Evolutionary conservation across 257 asterid genomes (phyloP), one percentile per base, ranked within the genome.

Genomic region (Penstemon davidsonii): DNA sequence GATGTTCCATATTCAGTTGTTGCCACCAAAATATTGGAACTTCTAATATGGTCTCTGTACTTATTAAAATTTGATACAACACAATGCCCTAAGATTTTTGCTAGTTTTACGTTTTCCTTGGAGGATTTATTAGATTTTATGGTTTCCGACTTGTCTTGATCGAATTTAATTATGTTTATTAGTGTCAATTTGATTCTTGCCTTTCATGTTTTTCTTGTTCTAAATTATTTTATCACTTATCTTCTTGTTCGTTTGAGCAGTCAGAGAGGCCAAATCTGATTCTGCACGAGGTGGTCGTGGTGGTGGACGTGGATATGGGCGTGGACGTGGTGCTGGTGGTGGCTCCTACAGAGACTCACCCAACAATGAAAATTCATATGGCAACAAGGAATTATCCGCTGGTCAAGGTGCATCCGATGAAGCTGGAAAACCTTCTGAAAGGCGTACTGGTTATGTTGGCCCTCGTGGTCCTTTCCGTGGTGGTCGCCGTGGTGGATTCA

Each of bases 401-500:
- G 80, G 83, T 70, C 88, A 79, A 65, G 85, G 79, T 50, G 77
- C 82, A 15, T 40, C 79, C 10, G 86, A 76, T 10, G 89, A 79
- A 8, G 69, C 68, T 25, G 83, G 84, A 64, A 84, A 60, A 73
- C 69, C 81, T 60, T 64, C 74, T 69, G 97, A 87, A 82, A 85
- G 90, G 61, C 89, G 80, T 61, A 86, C 82, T 74, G 93, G 89
- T 38, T 87, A 82, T 70, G 88, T 84, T 60, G 97, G 88, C 8
- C 74, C 86, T 60, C 94, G 94, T 55, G 82, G 83, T 38, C 37
- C 88, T 62, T 80, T 73, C 76, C 86, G 86, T 40, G 97, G 91
- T 66, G 90, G 85, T 64, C 85, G 86, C 54, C 78, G 85, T 47
- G 96, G 81, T 69, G 97, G 83, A 59, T 89, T 76, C 73, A 78